phyloP scores from a whole-genome alignment of 441 rosid genomes.

The Jatropha podagrica region DNA sequence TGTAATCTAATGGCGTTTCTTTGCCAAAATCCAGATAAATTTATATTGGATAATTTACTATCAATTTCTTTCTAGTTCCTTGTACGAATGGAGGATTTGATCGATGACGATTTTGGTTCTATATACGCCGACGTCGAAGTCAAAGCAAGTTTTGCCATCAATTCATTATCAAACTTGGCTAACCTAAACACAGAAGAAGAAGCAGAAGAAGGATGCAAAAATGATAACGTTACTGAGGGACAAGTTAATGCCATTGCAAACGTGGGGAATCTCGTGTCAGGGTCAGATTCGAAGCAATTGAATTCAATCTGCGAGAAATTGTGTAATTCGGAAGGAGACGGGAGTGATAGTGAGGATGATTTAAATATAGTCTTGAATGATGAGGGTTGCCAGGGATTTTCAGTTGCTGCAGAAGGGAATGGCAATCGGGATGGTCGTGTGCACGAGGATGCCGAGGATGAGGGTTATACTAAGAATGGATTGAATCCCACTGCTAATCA shows the following conservation, averaged over 20 bases:
- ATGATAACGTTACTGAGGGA: background rate
- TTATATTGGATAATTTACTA: background rate
- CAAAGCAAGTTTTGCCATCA: constrained; percentile 35
- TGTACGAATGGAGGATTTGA: constrained; percentile 39
- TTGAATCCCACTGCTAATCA: constrained; percentile 19
- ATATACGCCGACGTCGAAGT: constrained; percentile 51
- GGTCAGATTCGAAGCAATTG: constrained; percentile 2
- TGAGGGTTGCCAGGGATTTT: constrained; percentile 38
- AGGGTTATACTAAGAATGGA: constrained; percentile 20
- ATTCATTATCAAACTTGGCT: constrained; percentile 18
- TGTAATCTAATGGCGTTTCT: constrained; percentile 24
- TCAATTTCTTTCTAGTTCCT: background rate
- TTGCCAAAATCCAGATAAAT: background rate
- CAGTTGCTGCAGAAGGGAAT: constrained; percentile 19
- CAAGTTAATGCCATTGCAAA: background rate
- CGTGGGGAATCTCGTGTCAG: constrained; percentile 10
- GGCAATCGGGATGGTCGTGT: constrained; percentile 13
- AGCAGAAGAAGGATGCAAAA: constrained; percentile 15
- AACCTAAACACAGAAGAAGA: constrained; percentile 5
- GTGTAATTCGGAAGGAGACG: constrained; percentile 27
- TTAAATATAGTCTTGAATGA: constrained; percentile 63
- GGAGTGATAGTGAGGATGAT: constrained; percentile 70
- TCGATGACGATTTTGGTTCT: constrained; percentile 66
- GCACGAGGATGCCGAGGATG: constrained; percentile 19
- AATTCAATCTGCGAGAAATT: constrained; percentile 19